A percentile compares a stretch with the other conserved stretches of the same genome.
Evolutionary conservation across 106 monocot species (phyloP).

Genomic region (Xerophyta viscosa): DNA sequence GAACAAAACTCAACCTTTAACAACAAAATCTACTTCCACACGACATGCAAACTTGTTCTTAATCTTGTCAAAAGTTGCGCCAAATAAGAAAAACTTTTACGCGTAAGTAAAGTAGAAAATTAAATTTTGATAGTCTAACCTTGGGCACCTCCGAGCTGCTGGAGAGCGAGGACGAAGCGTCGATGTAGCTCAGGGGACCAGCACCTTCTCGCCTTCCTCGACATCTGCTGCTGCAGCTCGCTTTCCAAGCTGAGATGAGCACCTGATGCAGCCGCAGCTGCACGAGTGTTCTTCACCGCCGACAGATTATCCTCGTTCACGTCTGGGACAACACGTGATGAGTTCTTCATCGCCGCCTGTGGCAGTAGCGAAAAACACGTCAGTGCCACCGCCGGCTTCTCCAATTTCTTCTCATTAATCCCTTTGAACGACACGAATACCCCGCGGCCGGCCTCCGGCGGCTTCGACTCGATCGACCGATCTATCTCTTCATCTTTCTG

Average conservation of each 20-base stretch:
- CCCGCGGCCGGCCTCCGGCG: too few relatives aligned
- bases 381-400: constrained; percentile 11
- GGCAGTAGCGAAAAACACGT: constrained; percentile 43
- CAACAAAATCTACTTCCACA: too few relatives aligned
- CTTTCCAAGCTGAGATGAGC: constrained; percentile 7
- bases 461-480: too few relatives aligned
- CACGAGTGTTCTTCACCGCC: neutral
- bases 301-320: constrained; percentile 8
- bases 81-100: too few relatives aligned
- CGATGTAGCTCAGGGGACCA: constrained; percentile 97
- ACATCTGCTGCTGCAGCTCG: constrained; percentile 25
- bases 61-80: too few relatives aligned
- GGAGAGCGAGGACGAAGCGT: constrained; percentile 59
- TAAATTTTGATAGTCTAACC: too few relatives aligned
- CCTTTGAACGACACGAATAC: constrained; percentile 41
- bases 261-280: neutral
- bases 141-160: constrained; percentile 86
- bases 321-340: neutral
- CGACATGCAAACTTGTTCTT: too few relatives aligned
- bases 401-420: too few relatives aligned
- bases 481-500: too few relatives aligned
- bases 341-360: constrained; percentile 5
- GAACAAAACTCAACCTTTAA: neutral
- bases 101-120: too few relatives aligned
- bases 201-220: constrained; percentile 80